Base-by-base conservation (phyloP, 305 asterid genomes). In the Fraxinus xanthoxyloides region DNA sequence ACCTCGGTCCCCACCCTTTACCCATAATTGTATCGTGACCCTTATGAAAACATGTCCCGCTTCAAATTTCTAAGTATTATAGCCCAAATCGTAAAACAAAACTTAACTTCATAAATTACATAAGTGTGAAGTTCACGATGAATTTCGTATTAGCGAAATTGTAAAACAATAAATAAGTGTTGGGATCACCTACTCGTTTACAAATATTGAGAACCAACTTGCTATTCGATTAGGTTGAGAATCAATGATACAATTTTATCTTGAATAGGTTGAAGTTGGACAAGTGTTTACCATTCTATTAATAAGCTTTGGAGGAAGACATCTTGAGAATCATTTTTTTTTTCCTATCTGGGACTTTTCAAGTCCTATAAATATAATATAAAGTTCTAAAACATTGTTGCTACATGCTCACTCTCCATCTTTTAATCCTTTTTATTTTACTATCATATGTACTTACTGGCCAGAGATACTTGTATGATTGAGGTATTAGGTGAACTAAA, bases 401-500 rank as follows among this genome's bases (percentile, higher is more conserved):
- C 35, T 40, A 38, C 34, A 69, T 63, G 72, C 72, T 4, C 17
- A 51, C 61, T 51, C 17, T 17, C 61, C 23, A 51, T 51, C 23
- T 48, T 48, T 48, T 17, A 51, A 51, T 17, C 8, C 56, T 77
- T 63, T 51, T 59, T 13, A 59, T 79, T 40, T 72, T 76, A 51
- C 23, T 51, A 51, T 51, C 24, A 51, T 51, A 51, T 51, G 61
- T 51, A 85, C 81, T 76, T 78, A 78, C 81, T 80, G 82, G 70
- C 79, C 77, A 81, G 76, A 86, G 61, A 51, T 63, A 61, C 65
- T 24, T 38, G 40, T 72, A 84, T 84, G 73, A 78, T 82, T 81
- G 80, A 67, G 76, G 72, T 73, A 87, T 82, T 87, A 77, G 90
- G 89, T 86, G 81, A 84, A 78, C 79, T 72, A 85, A 86, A 87